These are phyloP conservation scores for Sporothrix phasma DNA, from an alignment of 2,329 filamentous ascomycete genomes.

Conservation along the genomic window DNA sequence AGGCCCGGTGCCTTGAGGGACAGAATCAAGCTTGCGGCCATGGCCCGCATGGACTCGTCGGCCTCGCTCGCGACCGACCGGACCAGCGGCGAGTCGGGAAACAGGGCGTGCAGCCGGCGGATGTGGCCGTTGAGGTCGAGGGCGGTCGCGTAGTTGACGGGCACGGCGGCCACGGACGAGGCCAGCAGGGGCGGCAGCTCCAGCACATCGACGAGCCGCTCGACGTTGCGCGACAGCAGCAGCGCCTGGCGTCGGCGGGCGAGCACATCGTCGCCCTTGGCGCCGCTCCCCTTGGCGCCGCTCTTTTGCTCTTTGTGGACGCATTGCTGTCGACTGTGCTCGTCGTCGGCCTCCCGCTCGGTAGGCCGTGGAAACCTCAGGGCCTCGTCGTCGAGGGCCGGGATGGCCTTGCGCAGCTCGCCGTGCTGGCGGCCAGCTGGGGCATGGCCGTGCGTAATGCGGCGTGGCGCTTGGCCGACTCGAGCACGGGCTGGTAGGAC, in stretches of 20 bases:
- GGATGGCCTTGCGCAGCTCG: conserved; percentile 61
- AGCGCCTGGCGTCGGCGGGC: conserved; percentile 68
- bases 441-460: conserved; percentile 65
- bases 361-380: conserved; percentile 76
- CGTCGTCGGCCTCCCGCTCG: conserved; percentile 54
- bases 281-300: not conserved
- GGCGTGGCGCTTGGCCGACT: conserved; percentile 68
- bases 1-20: conserved; percentile 67
- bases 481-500: conserved; percentile 75
- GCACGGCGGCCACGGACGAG: conserved; percentile 57
- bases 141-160: conserved; percentile 75
- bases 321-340: conserved; percentile 25
- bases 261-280: conserved; percentile 35
- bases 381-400: conserved; percentile 67
- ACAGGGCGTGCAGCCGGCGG: conserved; percentile 70
- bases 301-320: not conserved
- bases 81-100: conserved; percentile 69
- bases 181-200: conserved; percentile 80
- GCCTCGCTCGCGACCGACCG: conserved; percentile 64
- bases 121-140: conserved; percentile 92
- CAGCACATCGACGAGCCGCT: conserved; percentile 80
- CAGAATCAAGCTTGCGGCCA: conserved; percentile 74
- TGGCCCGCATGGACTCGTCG: conserved; percentile 76
- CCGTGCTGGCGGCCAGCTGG: conserved; percentile 52
- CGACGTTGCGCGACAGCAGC: conserved; percentile 74